Evolutionary conservation across 495 filamentous ascomycete species (phyloP), one percentile per base, ranked within the genome.

Genomic region (Aspergillus haitiensis): DNA sequence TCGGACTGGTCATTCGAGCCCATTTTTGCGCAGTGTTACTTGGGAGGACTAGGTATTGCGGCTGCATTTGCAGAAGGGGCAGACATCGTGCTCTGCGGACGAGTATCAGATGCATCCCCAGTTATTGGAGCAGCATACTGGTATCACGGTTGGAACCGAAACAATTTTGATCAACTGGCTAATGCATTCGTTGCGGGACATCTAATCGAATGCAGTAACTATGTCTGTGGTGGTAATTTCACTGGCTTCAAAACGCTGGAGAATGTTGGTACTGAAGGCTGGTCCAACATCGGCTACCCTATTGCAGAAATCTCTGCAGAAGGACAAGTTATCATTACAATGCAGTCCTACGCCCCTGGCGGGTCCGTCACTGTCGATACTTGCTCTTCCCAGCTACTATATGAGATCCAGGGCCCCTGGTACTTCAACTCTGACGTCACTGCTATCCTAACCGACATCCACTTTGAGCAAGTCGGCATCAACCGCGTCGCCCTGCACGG

Each of bases 391-490:
- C 81, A 86, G 58, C 64, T 85, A 4, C 63, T 86, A 13, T 86
- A 87, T 67, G 84, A 87, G 64, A 81, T 86, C 44, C 84, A 86
- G 59, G 84, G 84, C 1, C 76, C 75, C 2, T 77, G 76, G 65
- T 85, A 85, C 61, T 78, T 78, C 55, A 83, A 86, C 72, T 78
- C 74, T 3, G 81, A 85, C 65, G 82, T 86, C 46, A 82, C 75
- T 2, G 82, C 83, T 2, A 62, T 81, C 34, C 65, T 86, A 27
- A 71, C 71, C 32, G 66, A 79, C 36, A 72, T 84, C 51, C 64
- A 74, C 18, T 75, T 86, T 50, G 73, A 77, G 46, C 63, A 68
- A 55, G 11, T 60, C 11, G 62, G 61, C 32, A 34, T 27, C 21
- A 66, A 68, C 59, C 60, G 78, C 6, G 81, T 83, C 4, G 66